These are phyloP conservation scores for Phytophthora pisi DNA, from an alignment of 352 stramenopile species.

Conservation along the genomic window DNA sequence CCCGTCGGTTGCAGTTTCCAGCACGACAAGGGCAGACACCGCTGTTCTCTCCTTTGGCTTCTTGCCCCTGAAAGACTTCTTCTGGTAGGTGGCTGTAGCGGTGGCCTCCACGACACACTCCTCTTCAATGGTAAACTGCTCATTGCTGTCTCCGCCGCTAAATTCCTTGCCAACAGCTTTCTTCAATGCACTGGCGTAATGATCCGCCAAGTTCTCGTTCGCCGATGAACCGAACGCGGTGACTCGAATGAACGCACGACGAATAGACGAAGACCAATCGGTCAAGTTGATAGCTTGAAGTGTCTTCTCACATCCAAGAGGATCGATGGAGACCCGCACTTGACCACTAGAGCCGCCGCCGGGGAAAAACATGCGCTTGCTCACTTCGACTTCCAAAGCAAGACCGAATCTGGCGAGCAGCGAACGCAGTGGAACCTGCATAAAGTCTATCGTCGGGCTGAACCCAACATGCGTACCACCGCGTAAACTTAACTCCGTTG, in stretches of 20 bases:
- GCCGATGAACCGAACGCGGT: conserved; percentile 49
- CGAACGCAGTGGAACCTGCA: conserved; percentile 44
- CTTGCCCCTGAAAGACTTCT: conserved; percentile 15
- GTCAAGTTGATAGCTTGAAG: conserved; percentile 50
- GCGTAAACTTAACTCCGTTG: conserved; percentile 41
- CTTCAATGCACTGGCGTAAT: conserved; percentile 44
- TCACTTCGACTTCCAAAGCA: conserved; percentile 35
- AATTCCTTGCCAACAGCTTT: conserved; percentile 28
- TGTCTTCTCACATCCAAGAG: conserved; percentile 22
- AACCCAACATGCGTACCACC: conserved; percentile 71
- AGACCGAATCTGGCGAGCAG: conserved; percentile 59
- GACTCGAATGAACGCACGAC: conserved; percentile 44
- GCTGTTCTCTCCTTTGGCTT: conserved; percentile 36
- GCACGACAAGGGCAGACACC: conserved; percentile 46
- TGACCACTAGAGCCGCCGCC: conserved; percentile 39
- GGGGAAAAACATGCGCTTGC: conserved; percentile 60
- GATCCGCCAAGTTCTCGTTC: conserved; percentile 42
- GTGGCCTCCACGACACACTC: conserved; percentile 46
- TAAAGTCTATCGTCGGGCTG: conserved; percentile 70
- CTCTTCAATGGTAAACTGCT: conserved; percentile 12
- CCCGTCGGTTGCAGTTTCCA: conserved; percentile 48
- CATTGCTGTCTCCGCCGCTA: neutral
- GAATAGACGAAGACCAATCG: conserved; percentile 34
- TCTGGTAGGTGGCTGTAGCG: neutral
- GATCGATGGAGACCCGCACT: conserved; percentile 37